A percentile compares a stretch with the other conserved stretches of the same genome.
These are phyloP conservation scores for Neurospora pannonica DNA, from an alignment of 495 filamentous ascomycete species.

Conservation along the genomic window DNA sequence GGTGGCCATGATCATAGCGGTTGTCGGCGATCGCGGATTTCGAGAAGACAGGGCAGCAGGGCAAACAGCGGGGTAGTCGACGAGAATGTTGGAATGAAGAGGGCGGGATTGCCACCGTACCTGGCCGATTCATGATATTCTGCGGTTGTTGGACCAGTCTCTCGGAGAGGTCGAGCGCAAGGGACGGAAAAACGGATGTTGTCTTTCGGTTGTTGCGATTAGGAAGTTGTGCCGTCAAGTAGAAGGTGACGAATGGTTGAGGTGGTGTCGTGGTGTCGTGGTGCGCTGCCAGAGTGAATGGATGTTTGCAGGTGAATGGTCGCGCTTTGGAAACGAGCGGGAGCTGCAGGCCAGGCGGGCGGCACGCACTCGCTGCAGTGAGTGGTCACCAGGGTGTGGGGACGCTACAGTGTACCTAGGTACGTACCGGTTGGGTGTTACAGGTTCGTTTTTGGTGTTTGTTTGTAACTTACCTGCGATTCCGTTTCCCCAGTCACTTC, in stretches of 20 bases:
- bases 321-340: background rate
- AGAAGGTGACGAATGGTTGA: background rate
- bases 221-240: background rate
- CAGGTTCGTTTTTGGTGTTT: background rate
- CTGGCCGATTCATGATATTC: slow-evolving; percentile 48
- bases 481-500: background rate
- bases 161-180: background rate
- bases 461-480: background rate
- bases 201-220: background rate
- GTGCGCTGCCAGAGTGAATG: background rate
- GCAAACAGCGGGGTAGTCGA: slow-evolving; percentile 25
- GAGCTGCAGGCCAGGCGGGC: background rate
- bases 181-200: background rate
- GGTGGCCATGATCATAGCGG: background rate
- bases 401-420: background rate
- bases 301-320: background rate
- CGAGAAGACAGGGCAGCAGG: slow-evolving; percentile 8
- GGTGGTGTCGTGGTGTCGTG: background rate
- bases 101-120: slow-evolving; percentile 30
- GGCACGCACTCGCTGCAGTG: background rate
- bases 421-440: background rate
- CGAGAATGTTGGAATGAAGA: slow-evolving; percentile 14
- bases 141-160: background rate
- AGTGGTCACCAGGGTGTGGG: background rate
- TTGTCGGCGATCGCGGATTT: background rate